Percentiles rank a stretch among this genome's conserved stretches.
phyloP scores from a whole-genome alignment of 192 early-diverging fungal species.

The Gorgonomyces haynaldii region DNA sequence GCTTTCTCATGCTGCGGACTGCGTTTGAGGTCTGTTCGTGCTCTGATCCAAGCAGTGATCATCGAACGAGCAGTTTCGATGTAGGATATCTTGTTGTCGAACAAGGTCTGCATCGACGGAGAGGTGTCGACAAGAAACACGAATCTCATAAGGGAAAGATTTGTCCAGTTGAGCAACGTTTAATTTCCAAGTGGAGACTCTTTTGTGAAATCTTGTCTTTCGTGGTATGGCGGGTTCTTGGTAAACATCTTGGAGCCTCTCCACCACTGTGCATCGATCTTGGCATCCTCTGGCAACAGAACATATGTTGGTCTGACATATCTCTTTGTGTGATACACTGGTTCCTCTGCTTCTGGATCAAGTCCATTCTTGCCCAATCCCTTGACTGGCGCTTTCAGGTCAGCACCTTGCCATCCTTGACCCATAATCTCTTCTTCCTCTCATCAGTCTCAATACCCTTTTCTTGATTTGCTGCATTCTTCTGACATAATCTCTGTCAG shows the following conservation, averaged over 20 bases:
- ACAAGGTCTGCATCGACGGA: too few relatives aligned
- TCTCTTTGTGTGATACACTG: conserved; percentile 81
- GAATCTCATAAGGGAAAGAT: too few relatives aligned
- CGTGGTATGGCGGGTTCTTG: conserved; percentile 29
- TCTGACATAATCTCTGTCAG: conserved; percentile 78
- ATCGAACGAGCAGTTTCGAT: too few relatives aligned
- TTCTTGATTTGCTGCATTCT: conserved; percentile 58
- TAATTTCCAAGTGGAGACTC: conserved; percentile 18
- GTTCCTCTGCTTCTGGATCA: conserved; percentile 65
- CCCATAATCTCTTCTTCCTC: too few relatives aligned
- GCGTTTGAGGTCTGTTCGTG: too few relatives aligned
- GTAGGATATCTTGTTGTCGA: too few relatives aligned
- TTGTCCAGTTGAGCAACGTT: background rate
- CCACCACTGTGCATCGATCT: conserved; percentile 41
- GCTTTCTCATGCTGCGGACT: too few relatives aligned
- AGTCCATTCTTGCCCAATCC: conserved; percentile 33
- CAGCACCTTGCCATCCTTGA: conserved; percentile 29
- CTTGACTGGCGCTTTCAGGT: conserved; percentile 33
- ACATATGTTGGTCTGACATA: conserved; percentile 61
- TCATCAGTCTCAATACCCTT: conserved; percentile 79
- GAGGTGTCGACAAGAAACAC: too few relatives aligned
- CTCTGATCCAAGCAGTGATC: too few relatives aligned
- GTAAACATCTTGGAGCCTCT: conserved; percentile 39
- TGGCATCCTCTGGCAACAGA: conserved; percentile 47
- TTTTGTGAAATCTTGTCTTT: conserved; percentile 23